phyloP scores from a whole-genome alignment of 768 basidiomycete genomes.

The Sutorius australiensis region DNA sequence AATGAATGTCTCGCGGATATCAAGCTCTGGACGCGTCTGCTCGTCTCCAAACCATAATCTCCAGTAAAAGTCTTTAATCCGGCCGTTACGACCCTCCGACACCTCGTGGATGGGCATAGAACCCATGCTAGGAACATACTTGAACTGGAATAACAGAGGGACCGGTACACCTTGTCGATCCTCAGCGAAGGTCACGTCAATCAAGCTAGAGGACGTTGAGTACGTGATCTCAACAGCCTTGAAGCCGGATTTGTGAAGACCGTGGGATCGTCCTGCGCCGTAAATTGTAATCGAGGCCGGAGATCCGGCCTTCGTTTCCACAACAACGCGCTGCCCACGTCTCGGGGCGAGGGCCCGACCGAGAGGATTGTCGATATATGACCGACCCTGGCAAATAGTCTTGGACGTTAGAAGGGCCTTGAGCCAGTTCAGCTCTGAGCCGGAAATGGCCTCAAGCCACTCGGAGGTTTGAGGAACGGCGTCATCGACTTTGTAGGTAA shows the following conservation, averaged over 20 bases:
- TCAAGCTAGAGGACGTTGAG: conserved; percentile 46
- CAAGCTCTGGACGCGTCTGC: conserved; percentile 69
- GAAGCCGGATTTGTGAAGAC: conserved; percentile 67
- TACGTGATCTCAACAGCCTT: conserved; percentile 79
- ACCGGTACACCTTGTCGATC: conserved; percentile 75
- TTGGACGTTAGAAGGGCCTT: conserved; percentile 77
- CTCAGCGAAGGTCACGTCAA: conserved; percentile 76
- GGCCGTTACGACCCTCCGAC: conserved; percentile 72
- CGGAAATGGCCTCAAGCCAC: conserved; percentile 86
- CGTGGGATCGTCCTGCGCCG: conserved; percentile 79
- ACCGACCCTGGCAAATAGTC: conserved; percentile 82
- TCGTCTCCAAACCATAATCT: conserved; percentile 94
- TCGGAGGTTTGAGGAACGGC: conserved; percentile 55
- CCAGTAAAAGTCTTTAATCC: conserved; percentile 99
- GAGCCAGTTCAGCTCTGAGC: conserved; percentile 80
- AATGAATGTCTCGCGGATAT: conserved; percentile 76
- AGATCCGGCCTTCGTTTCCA: conserved; percentile 43
- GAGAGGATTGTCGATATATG: conserved; percentile 87
- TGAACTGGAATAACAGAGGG: conserved; percentile 77
- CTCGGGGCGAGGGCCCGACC: conserved; percentile 84
- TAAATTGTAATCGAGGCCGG: conserved; percentile 63
- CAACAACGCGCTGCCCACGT: conserved; percentile 68
- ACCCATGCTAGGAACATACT: conserved; percentile 83
- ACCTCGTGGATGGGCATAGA: conserved; percentile 93
- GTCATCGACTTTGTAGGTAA: conserved; percentile 50